Evolutionary conservation across 2,329 filamentous ascomycete species (phyloP).

Genomic region (Decorospora gaudefroyi): DNA sequence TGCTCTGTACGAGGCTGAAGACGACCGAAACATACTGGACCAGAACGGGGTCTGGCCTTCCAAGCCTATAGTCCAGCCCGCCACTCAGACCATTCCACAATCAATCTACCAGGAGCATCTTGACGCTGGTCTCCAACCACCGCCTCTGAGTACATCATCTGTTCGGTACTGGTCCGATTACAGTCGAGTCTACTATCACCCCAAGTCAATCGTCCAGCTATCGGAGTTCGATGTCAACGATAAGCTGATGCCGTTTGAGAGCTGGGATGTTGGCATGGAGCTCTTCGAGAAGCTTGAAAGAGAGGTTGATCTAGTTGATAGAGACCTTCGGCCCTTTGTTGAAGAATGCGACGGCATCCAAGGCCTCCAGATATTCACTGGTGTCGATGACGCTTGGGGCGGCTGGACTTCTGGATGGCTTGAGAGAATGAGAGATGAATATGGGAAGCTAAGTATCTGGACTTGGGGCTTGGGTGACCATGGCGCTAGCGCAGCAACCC

Average conservation of each 20-base stretch:
- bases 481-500: constrained; percentile 31
- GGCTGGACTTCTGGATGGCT: constrained; percentile 53
- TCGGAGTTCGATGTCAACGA: constrained; percentile 81
- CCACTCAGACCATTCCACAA: constrained; percentile 63
- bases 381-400: constrained; percentile 59
- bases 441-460: constrained; percentile 85
- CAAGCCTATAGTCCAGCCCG: constrained; percentile 65
- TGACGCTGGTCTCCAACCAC: constrained; percentile 68
- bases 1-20: constrained; percentile 73
- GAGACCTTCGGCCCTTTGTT: constrained; percentile 82
- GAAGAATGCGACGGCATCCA: constrained; percentile 95
- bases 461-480: constrained; percentile 79
- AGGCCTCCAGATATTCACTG: constrained; percentile 70
- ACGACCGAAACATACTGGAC: constrained; percentile 40
- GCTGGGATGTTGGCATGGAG: constrained; percentile 54
- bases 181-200: constrained; percentile 89
- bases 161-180: constrained; percentile 99
- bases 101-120: constrained; percentile 80
- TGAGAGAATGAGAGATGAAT: constrained; percentile 82
- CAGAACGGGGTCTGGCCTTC: constrained; percentile 42
- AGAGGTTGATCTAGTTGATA: constrained; percentile 78
- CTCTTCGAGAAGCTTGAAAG: constrained; percentile 52
- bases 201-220: constrained; percentile 81
- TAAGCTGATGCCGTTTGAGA: constrained; percentile 78
- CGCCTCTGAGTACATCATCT: constrained; percentile 66